Evolutionary conservation across 805 yeast species (phyloP).

Genomic region (Scheffersomyces ergatensis): DNA sequence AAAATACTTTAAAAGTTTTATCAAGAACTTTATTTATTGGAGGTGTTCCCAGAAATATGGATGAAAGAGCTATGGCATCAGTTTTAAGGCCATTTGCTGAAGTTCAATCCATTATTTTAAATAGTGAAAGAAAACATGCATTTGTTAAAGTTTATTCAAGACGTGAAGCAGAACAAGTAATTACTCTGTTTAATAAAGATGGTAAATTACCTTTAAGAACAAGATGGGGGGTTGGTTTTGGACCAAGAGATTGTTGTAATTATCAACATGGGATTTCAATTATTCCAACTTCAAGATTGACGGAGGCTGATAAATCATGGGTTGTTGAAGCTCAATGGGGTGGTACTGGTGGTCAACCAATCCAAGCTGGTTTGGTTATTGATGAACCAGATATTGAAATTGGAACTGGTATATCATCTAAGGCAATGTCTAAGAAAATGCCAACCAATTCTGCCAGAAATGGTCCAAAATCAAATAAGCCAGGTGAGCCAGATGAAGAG

Average conservation of each 20-base stretch:
- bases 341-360: conserved; percentile 87
- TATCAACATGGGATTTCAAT: conserved; percentile 87
- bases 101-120: conserved; percentile 86
- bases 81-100: conserved; percentile 83
- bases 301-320: conserved; percentile 95
- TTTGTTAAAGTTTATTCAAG: conserved; percentile 93
- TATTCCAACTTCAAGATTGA: conserved; percentile 81
- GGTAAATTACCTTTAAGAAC: conserved; percentile 70
- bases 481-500: conserved; percentile 52
- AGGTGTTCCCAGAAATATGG: conserved; percentile 84
- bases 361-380: conserved; percentile 75
- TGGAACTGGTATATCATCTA: conserved; percentile 90
- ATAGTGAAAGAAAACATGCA: conserved; percentile 90
- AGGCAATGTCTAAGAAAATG: conserved; percentile 88
- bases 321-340: conserved; percentile 91
- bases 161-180: conserved; percentile 83
- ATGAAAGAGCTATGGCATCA: conserved; percentile 65
- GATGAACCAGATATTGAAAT: conserved; percentile 98
- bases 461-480: conserved; percentile 72
- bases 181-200: conserved; percentile 68
- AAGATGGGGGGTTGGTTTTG: conserved; percentile 99
- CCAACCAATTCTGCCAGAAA: conserved; percentile 84
- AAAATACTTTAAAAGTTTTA: conserved; percentile 75
- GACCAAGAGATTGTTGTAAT: conserved; percentile 97
- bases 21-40: conserved; percentile 93